phyloP scores from a whole-genome alignment of 495 filamentous ascomycete genomes.

The Penicillium longicatenatum region DNA sequence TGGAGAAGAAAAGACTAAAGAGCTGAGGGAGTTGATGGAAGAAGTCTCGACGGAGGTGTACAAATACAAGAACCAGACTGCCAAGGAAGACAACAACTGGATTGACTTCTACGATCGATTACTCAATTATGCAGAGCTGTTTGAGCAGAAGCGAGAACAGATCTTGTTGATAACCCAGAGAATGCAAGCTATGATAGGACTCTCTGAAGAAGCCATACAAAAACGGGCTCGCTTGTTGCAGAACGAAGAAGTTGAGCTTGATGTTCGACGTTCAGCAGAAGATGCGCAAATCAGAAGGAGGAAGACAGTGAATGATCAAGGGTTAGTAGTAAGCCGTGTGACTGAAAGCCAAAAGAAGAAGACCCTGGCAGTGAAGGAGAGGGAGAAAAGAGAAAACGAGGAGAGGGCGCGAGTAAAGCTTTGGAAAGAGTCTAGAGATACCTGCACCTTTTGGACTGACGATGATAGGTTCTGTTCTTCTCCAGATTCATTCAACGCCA shows the following conservation, averaged over 20 bases:
- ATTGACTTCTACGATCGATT: not conserved
- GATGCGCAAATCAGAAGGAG: not conserved
- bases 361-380: not conserved
- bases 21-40: not conserved
- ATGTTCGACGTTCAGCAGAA: not conserved
- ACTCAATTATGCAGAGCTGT: not conserved
- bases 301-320: not conserved
- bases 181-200: not conserved
- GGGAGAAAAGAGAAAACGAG: not conserved
- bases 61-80: not conserved
- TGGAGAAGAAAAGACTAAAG: not conserved
- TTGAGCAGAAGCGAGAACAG: not conserved
- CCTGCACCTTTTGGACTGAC: not conserved
- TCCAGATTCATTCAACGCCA: not conserved
- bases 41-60: not conserved
- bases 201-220: not conserved
- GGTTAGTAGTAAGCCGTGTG: not conserved
- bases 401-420: not conserved
- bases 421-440: not conserved
- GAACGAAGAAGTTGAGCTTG: not conserved
- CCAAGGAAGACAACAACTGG: not conserved
- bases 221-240: not conserved
- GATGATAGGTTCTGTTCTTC: constrained; percentile 5
- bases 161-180: not conserved
- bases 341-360: not conserved